Evolutionary conservation across 106 monocot genomes (phyloP).

Genomic region (Dioscorea zingiberensis): DNA sequence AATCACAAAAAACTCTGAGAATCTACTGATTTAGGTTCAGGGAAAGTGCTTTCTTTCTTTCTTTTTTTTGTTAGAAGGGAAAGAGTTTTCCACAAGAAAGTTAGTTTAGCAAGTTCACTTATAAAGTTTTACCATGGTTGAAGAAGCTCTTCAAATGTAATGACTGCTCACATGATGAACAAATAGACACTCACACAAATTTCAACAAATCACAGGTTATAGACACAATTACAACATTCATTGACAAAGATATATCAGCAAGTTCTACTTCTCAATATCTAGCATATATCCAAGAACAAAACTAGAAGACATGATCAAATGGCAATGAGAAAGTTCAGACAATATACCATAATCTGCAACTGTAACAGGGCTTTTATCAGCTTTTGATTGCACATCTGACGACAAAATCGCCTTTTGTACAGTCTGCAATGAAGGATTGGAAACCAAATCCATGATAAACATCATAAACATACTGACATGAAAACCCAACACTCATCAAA

Average conservation of each 20-base stretch:
- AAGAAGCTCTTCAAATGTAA: too few relatives aligned
- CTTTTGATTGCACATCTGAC: conserved; percentile 92
- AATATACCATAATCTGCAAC: conserved; percentile 97
- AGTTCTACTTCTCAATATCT: background rate
- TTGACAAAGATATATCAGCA: background rate
- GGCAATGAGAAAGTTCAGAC: background rate
- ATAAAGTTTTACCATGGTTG: too few relatives aligned
- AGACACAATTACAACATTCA: background rate
- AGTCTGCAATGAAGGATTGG: conserved; percentile 26
- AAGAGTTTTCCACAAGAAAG: too few relatives aligned
- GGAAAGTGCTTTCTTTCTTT: too few relatives aligned
- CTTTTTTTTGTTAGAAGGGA: too few relatives aligned
- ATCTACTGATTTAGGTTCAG: too few relatives aligned
- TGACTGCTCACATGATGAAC: background rate
- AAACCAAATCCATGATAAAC: background rate
- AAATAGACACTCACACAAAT: background rate
- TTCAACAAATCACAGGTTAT: background rate
- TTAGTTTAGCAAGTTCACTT: too few relatives aligned
- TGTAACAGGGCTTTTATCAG: conserved; percentile 92
- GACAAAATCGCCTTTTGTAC: conserved; percentile 66
- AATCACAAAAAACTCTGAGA: too few relatives aligned
- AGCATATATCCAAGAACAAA: background rate
- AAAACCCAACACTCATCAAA: too few relatives aligned
- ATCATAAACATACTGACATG: too few relatives aligned
- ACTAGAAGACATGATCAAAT: background rate